Evolutionary conservation across 2,329 filamentous ascomycete genomes (phyloP), one percentile per base, ranked within the genome.

Genomic region (Drechslera avenae): DNA sequence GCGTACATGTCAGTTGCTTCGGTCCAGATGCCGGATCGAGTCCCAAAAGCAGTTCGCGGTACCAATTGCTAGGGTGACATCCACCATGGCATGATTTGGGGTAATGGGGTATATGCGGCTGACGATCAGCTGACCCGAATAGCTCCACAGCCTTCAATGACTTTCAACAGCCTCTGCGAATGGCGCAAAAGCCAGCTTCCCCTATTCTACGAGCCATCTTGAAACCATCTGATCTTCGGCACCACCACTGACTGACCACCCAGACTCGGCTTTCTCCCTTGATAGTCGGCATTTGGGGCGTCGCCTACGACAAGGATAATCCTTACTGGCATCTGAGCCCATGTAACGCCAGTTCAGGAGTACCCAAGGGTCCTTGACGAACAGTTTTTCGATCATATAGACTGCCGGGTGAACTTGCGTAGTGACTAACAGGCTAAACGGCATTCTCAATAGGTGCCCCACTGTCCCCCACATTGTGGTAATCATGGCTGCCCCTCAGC

Each of bases 371-470:
- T 18, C 10, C 9, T 23, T 23, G 32, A 33, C 13, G 42, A 28
- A 16, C 8, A 33, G 16, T 54, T 55, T 50, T 41, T 40, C 39
- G 52, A 54, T 52, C 50, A 41, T 49, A 49, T 39, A 49, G 21
- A 23, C 46, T 53, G 36, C 57, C 63, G 66, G 66, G 42, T 68
- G 58, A 59, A 62, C 31, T 63, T 39, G 23, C 35, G 39, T 47
- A 46, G 31, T 47, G n/a, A 50, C 52, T 32, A 60, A 56, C 63
- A 68, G 67, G 61, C 64, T 72, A 71, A 70, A 66, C 59, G 54
- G 60, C 54, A 68, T 39, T 55, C 56, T 43, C 44, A 46, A 39
- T 35, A 39, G 50, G 19, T 40, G 62, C 55, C 57, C 56, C 59
- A 61, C 56, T 55, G 52, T 60, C 67, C 67, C 63, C 68, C 67